A percentile compares a stretch with the other conserved stretches of the same genome.
Conservation (phyloP, 1,139 yeast species). For the Cylindricascospora bacillispora region DNA sequence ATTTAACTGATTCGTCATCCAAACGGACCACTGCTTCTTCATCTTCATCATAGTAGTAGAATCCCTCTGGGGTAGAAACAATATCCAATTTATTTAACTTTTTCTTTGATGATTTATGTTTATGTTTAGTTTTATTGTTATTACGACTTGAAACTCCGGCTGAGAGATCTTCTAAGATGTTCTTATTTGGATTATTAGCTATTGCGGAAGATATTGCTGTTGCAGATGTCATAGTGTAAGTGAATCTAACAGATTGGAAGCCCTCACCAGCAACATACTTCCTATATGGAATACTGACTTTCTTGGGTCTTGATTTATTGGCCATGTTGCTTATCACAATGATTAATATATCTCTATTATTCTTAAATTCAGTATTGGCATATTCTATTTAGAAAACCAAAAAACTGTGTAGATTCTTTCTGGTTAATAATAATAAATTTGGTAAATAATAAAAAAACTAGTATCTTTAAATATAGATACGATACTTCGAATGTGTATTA, state of each 20-base stretch:
- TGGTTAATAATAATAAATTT: no score
- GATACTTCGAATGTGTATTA: no score
- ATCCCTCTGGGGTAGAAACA: slow-evolving; percentile 7
- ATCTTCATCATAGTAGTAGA: slow-evolving; percentile 8
- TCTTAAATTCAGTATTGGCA: slow-evolving; percentile 46
- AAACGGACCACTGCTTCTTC: slow-evolving; percentile 3
- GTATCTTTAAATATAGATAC: no score
- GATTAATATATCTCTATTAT: slow-evolving; percentile 38
- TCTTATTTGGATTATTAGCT: not conserved
- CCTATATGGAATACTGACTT: slow-evolving; percentile 63
- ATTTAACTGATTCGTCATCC: slow-evolving; percentile 1
- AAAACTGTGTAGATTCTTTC: no score
- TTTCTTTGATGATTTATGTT: no score
- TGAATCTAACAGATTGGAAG: slow-evolving; percentile 7
- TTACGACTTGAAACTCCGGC: slow-evolving; percentile 7
- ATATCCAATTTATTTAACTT: no score
- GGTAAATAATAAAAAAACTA: no score
- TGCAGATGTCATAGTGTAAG: not conserved
- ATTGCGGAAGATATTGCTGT: not conserved
- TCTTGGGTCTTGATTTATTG: slow-evolving; percentile 75
- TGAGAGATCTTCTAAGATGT: no score
- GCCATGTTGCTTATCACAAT: slow-evolving; percentile 38
- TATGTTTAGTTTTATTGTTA: slow-evolving; percentile 21
- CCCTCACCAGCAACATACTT: slow-evolving; percentile 60
- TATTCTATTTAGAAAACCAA: no score